A percentile compares a stretch with the other conserved stretches of the same genome.
Conservation (phyloP, 257 asterid species). For the Nyctanthes arbortristis region DNA sequence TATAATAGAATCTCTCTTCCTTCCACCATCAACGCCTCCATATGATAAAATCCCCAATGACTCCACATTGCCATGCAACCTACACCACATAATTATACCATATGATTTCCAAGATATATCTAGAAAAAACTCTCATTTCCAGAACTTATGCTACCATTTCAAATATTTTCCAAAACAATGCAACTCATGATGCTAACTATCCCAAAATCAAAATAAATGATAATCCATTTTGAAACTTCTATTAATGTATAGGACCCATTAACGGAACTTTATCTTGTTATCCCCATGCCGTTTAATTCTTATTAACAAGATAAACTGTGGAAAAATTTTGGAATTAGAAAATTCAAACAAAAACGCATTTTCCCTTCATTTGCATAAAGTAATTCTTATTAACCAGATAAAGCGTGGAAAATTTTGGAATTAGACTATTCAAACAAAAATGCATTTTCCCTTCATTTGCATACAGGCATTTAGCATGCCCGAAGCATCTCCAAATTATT, state of each 20-base stretch:
- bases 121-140: background rate
- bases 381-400: background rate
- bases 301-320: background rate
- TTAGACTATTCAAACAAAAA: background rate
- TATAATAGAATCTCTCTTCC: slow-evolving; percentile 82
- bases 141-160: background rate
- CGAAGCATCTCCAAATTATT: background rate
- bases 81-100: slow-evolving; percentile 32
- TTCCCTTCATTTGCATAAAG: too few relatives aligned
- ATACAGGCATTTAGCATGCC: too few relatives aligned
- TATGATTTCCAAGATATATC: background rate
- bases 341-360: background rate
- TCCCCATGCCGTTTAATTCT: background rate
- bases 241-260: too few relatives aligned
- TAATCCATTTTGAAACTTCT: background rate
- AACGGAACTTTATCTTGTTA: background rate
- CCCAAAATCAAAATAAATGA: background rate
- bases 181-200: background rate
- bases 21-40: slow-evolving; percentile 76
- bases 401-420: background rate
- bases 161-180: background rate
- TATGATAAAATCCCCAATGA: slow-evolving; percentile 70
- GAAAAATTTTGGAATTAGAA: background rate
- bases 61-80: slow-evolving; percentile 97
- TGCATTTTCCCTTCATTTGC: background rate